Base-by-base conservation (phyloP, 805 yeast species). In the Maudiozyma saulgeensis region DNA sequence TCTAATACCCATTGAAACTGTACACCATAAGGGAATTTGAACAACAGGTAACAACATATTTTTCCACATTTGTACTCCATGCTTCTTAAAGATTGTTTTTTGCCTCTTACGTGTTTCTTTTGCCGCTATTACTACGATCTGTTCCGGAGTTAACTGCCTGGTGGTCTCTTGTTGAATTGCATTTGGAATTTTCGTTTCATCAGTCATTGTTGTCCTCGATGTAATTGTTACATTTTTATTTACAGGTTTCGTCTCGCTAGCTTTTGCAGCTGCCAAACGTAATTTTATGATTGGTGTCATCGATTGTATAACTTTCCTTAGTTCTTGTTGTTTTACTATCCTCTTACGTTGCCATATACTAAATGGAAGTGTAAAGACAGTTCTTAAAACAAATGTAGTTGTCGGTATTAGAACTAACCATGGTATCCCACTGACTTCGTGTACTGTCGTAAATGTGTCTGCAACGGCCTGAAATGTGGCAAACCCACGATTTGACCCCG, bases 1-100 rank as follows among this genome's bases (percentile, higher is more conserved):
- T 54, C 96, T 74, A 56, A 89, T 76, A 1, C 89, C 81, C 55
- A 82, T 71, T 12, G 93, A 83, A 74, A 90, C 72, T 2, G 83
- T 72, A 1, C 89, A 74, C 95, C 96, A 90, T 6, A 90, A 63
- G 0, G 98, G 98, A 19, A 91, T 74, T 62, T 90, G 98, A 16
- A 87, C 78, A 0, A 81, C 68, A 1, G 97, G 97, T 38, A 88
- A 69, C 4, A 85, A 57, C 49, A 80, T 68, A 58, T 85, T 81
- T 63, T 89, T 90, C 88, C 95, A 90, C 50, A 82, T 64, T 60
- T 87, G 91, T 47, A 89, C 86, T 9, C 74, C 70, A 58, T 83
- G 73, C 48, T 77, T 74, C 53, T 76, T 77, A 67, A 84, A 90
- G n/a, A 90, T 69, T 45, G 63, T 63, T 56, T 82, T 80, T 56